phyloP scores from a whole-genome alignment of 192 early-diverging fungal genomes.

The Neocallimastix lanati region DNA sequence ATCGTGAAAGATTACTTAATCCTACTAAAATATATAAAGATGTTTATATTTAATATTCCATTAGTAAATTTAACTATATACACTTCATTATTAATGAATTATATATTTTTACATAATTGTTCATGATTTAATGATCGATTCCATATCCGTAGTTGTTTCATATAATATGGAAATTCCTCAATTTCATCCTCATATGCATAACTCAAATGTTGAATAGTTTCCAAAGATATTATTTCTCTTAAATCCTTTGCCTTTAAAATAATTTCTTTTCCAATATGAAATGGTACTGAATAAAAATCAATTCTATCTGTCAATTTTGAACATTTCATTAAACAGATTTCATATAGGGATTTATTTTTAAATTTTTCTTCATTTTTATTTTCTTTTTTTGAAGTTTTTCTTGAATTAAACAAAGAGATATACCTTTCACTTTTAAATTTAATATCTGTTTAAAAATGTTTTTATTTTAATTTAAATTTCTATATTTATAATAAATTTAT shows the following conservation, averaged over 20 bases:
- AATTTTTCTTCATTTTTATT: background rate
- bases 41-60: too few species aligned
- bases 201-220: background rate
- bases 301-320: background rate
- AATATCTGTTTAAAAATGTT: too few species aligned
- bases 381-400: background rate
- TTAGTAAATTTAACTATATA: too few species aligned
- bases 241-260: background rate
- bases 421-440: background rate
- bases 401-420: background rate
- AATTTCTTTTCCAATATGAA: background rate
- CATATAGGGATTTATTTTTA: background rate
- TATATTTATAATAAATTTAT: too few species aligned
- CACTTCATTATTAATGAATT: too few species aligned
- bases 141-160: background rate
- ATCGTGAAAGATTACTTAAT: background rate
- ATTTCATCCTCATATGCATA: background rate
- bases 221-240: background rate
- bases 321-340: background rate
- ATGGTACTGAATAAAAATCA: background rate
- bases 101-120: background rate
- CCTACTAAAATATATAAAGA: too few species aligned
- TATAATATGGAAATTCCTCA: background rate
- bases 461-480: too few species aligned
- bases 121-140: background rate